Evolutionary conservation across 495 filamentous ascomycete species (phyloP).

Genomic region (Umbilicaria muhlenbergii): DNA sequence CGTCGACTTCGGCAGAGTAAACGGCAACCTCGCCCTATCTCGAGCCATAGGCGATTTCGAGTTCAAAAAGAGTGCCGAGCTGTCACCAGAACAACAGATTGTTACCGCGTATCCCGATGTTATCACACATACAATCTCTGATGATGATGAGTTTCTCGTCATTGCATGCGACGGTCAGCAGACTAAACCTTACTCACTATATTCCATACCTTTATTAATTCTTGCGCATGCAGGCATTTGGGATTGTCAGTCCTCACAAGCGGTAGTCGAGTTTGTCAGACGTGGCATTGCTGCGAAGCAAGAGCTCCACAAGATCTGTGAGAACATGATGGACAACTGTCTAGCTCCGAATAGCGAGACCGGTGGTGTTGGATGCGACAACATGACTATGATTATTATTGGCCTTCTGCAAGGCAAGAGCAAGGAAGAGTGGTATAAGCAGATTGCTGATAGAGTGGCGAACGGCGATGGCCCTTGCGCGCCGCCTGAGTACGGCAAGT

Average conservation of each 20-base stretch:
- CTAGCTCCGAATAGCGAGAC: constrained; percentile 94
- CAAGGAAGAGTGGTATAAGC: constrained; percentile 96
- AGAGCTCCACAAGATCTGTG: constrained; percentile 79
- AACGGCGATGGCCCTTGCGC: constrained; percentile 97
- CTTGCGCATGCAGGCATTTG: constrained; percentile 62
- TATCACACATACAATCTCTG: constrained; percentile 68
- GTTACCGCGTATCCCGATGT: constrained; percentile 95
- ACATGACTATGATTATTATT: constrained; percentile 96
- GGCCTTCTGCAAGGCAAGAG: constrained; percentile 78
- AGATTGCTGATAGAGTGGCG: constrained; percentile 84
- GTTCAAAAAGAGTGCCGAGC: constrained; percentile 97
- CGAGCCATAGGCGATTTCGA: constrained; percentile 98
- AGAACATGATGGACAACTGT: constrained; percentile 99
- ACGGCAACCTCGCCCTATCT: constrained; percentile 94
- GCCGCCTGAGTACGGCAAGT: constrained; percentile 98
- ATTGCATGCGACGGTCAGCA: constrained; percentile 88
- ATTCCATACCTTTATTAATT: constrained; percentile 15
- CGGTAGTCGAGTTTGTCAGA: constrained; percentile 91
- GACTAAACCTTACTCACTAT: neutral
- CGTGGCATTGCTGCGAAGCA: constrained; percentile 93
- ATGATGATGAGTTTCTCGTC: constrained; percentile 94
- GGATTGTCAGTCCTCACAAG: constrained; percentile 97
- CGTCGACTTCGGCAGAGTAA: constrained; percentile 93
- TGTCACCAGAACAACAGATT: constrained; percentile 92
- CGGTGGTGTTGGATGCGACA: constrained; percentile 94